Evolutionary conservation across 2,329 filamentous ascomycete genomes (phyloP), one percentile per base, ranked within the genome.

Genomic region (Waltergamsia citrina): DNA sequence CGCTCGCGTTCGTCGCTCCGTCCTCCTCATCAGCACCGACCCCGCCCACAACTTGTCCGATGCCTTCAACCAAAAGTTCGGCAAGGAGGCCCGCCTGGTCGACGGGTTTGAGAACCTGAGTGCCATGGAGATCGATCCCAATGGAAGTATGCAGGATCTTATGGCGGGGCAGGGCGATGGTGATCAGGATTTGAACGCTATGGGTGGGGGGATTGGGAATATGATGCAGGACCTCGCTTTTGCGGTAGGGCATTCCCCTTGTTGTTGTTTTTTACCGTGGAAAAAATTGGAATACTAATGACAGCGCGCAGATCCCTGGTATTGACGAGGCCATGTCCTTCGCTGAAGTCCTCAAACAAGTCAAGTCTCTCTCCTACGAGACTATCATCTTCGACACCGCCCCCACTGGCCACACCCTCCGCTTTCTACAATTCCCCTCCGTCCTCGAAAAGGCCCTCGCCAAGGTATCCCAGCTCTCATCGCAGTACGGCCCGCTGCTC

Each of bases 321-420:
- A 94, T 98, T 42, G 92, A 98, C 57, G 92, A 98, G 63, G 92
- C 92, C 59, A 98, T 98, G 92, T 95, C 88, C 37, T 98, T 98
- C 55, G 92, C 92, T 57, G 92, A 98, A 67, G 92, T 98, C 43
- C 74, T 98, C 52, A 98, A 98, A 64, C 92, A 98, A 63, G 92
- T 98, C 66, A 96, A 96, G 66, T 94, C 86, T 26, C 83, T 96
- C 55, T 94, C 87, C 32, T 98, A 98, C 74, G 92, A 96, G 60
- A 86, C 90, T 52, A 96, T 98, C 65, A 85, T 98, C 60, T 98
- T 98, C 74, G 92, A 98, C 61, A 98, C 92, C 22, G 92, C 92
- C 4, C 92, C 92, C 12, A 98, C 92, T 12, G 92, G 92, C 47
- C 92, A 98, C 71, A 98, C 92, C 2, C 80, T 98, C 40, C 90